Percentiles rank a stretch among this genome's conserved stretches.
phyloP scores from a whole-genome alignment of 2,329 filamentous ascomycete genomes.

The Coleophoma crateriformis region DNA sequence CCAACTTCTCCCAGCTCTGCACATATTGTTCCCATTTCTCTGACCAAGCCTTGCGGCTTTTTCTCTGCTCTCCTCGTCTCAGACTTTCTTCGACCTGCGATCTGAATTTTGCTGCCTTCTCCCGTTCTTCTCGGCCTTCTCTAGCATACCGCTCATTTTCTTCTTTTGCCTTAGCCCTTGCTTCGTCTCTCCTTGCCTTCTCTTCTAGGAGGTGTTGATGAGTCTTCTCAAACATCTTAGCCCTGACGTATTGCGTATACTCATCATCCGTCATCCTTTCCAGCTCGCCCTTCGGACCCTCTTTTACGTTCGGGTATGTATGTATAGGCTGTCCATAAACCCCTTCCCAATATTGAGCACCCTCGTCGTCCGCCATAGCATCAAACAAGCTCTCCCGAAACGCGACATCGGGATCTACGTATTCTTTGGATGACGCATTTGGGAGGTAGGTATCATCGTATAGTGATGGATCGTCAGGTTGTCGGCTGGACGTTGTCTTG shows the following conservation, averaged over 20 bases:
- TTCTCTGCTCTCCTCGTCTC: slow-evolving; percentile 58
- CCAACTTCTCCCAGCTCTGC: slow-evolving; percentile 53
- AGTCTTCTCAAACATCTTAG: slow-evolving; percentile 93
- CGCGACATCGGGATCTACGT: slow-evolving; percentile 63
- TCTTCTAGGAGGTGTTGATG: slow-evolving; percentile 80
- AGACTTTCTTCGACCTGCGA: slow-evolving; percentile 66
- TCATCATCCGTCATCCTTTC: slow-evolving; percentile 91
- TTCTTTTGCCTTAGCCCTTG: slow-evolving; percentile 49
- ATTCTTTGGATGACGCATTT: slow-evolving; percentile 27
- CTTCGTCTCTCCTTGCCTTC: slow-evolving; percentile 54
- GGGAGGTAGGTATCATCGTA: slow-evolving; percentile 34
- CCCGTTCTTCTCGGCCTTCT: slow-evolving; percentile 30
- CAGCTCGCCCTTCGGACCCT: slow-evolving; percentile 46
- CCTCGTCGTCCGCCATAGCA: slow-evolving; percentile 94
- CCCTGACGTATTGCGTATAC: slow-evolving; percentile 79
- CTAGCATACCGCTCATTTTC: slow-evolving; percentile 35
- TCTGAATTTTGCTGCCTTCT: slow-evolving; percentile 41
- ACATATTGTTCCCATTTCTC: slow-evolving; percentile 62
- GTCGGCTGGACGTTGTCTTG: slow-evolving; percentile 14
- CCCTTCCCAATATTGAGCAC: slow-evolving; percentile 87
- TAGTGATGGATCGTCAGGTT: slow-evolving; percentile 26
- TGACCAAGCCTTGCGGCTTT: slow-evolving; percentile 41
- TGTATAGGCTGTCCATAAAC: slow-evolving; percentile 97
- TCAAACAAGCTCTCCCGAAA: slow-evolving; percentile 96
- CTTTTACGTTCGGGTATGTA: slow-evolving; percentile 53